Conservation (phyloP, 768 basidiomycete genomes). For the Termitomyces sp. region DNA sequence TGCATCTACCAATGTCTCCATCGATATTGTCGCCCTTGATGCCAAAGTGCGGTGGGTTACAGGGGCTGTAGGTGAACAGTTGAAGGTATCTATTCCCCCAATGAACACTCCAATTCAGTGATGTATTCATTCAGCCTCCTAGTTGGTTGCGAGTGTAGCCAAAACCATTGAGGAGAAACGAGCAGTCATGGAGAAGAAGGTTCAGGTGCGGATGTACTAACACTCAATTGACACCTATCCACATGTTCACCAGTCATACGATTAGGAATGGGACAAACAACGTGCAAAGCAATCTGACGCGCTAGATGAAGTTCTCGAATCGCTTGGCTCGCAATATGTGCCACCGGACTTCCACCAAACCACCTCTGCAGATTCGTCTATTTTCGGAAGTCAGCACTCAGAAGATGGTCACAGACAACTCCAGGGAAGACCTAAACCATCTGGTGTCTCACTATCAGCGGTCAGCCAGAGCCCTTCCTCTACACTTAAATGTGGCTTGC, state of each 20-base stretch:
- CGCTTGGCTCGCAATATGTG: slow-evolving; percentile 65
- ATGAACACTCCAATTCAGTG: not conserved
- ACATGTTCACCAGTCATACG: not conserved
- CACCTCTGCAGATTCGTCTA: slow-evolving; percentile 53
- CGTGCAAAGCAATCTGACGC: slow-evolving; percentile 55
- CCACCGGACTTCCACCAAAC: slow-evolving; percentile 73
- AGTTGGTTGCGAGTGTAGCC: slow-evolving; percentile 71
- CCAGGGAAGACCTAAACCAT: slow-evolving; percentile 11
- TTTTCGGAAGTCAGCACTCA: slow-evolving; percentile 75
- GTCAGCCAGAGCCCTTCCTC: slow-evolving; percentile 31
- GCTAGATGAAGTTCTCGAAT: slow-evolving; percentile 67
- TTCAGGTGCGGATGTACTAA: slow-evolving; percentile 40
- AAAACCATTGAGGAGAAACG: slow-evolving; percentile 74
- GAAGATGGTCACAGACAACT: slow-evolving; percentile 29
- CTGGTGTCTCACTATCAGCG: slow-evolving; percentile 10
- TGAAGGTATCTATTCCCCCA: slow-evolving; percentile 53
- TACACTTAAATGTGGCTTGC: slow-evolving; percentile 21
- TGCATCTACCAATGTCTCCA: slow-evolving; percentile 55
- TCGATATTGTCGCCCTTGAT: slow-evolving; percentile 73
- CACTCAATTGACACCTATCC: not conserved
- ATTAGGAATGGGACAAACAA: slow-evolving; percentile 65
- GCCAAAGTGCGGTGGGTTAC: slow-evolving; percentile 78
- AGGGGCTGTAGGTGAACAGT: slow-evolving; percentile 68
- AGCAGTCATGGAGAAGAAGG: slow-evolving; percentile 48
- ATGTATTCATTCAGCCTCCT: not conserved